Evolutionary conservation across 371 early-diverging fungal genomes (phyloP).

Genomic region (Mortierella sp.): DNA sequence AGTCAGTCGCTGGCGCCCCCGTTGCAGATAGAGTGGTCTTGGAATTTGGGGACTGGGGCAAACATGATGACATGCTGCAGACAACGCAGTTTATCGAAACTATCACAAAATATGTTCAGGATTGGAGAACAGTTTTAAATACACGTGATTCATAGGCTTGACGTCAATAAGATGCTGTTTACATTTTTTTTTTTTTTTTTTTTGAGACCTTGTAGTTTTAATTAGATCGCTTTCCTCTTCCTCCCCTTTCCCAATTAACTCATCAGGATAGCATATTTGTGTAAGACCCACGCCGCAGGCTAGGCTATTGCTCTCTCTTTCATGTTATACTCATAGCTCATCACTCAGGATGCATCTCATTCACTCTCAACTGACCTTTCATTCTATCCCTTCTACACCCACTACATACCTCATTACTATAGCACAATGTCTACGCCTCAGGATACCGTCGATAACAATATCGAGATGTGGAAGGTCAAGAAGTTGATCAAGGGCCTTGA

Average conservation of each 20-base stretch:
- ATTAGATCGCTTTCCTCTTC: conserved; percentile 19
- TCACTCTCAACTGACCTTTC: conserved; percentile 2
- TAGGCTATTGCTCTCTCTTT: background rate
- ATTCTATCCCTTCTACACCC: background rate
- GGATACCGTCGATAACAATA: conserved; percentile 77
- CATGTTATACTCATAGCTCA: background rate
- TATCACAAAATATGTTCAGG: conserved; percentile 54
- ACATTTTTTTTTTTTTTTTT: conserved; percentile 19
- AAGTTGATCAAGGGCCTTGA: conserved; percentile 97
- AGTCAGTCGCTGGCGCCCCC: conserved; percentile 17
- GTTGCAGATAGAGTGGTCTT: conserved; percentile 26
- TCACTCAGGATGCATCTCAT: background rate
- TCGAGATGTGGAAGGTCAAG: conserved; percentile 98
- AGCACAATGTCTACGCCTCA: conserved; percentile 56
- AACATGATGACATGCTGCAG: conserved; percentile 73
- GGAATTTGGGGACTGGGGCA: conserved; percentile 64
- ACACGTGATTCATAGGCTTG: background rate
- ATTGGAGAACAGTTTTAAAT: background rate
- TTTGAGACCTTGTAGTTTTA: background rate
- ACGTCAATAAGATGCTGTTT: background rate
- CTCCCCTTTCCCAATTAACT: conserved; percentile 3
- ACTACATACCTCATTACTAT: background rate
- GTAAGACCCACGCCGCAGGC: conserved; percentile 9
- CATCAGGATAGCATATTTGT: conserved; percentile 32
- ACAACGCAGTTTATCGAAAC: conserved; percentile 59